Conservation (phyloP, 345 rosid genomes). For the Citrus australasica region DNA sequence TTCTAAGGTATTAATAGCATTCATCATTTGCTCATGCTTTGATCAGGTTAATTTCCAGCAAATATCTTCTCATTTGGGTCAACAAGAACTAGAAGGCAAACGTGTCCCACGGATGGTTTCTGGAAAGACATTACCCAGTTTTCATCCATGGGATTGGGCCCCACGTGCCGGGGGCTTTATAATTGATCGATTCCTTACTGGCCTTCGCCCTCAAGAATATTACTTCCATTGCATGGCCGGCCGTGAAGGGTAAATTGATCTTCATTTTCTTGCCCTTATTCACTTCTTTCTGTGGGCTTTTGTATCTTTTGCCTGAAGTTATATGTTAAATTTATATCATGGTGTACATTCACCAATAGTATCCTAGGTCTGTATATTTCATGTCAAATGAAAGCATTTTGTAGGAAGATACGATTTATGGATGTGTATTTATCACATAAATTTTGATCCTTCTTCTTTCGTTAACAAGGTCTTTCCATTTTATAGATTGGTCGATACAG, state of each 20-base stretch:
- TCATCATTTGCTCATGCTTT: slow-evolving; percentile 17
- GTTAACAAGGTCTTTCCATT: slow-evolving; percentile 15
- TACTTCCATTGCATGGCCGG: slow-evolving; percentile 99
- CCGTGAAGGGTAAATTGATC: slow-evolving; percentile 83
- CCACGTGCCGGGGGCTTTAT: slow-evolving; percentile 98
- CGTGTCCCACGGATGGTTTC: slow-evolving; percentile 98
- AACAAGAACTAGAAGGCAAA: slow-evolving; percentile 98
- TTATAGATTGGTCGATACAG: slow-evolving; percentile 90
- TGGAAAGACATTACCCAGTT: slow-evolving; percentile 96
- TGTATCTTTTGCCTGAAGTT: background rate
- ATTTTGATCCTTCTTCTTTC: background rate
- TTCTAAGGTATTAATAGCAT: background rate
- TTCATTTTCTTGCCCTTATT: background rate
- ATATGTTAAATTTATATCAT: background rate
- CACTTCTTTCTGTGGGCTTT: background rate
- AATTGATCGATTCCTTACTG: slow-evolving; percentile 90
- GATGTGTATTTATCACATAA: background rate
- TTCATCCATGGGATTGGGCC: slow-evolving; percentile 97
- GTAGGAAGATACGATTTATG: background rate
- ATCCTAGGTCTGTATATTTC: background rate
- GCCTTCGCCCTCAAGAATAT: slow-evolving; percentile 99
- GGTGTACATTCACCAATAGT: background rate
- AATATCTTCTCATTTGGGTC: slow-evolving; percentile 93
- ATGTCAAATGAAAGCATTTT: background rate
- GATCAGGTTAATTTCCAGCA: slow-evolving; percentile 97